Evolutionary conservation across 495 filamentous ascomycete genomes (phyloP).

Genomic region (Aspergillus biplanus): DNA sequence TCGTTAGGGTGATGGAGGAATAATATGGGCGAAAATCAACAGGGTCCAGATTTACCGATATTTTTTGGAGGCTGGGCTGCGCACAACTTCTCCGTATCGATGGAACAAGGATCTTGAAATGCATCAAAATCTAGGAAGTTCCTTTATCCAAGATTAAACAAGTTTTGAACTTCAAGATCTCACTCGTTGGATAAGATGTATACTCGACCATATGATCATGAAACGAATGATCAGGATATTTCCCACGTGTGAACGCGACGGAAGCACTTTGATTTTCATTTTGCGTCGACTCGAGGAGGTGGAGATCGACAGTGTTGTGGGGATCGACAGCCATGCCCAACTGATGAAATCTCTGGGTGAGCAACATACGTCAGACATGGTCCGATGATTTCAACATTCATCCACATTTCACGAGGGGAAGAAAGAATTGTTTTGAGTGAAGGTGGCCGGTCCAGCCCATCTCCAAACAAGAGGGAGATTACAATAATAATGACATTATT

Average conservation of each 20-base stretch:
- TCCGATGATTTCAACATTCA: conserved; percentile 33
- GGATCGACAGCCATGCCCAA: conserved; percentile 18
- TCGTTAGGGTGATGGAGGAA: conserved; percentile 3
- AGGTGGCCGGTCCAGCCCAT: too few relatives aligned
- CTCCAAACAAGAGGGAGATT: too few relatives aligned
- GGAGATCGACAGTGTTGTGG: conserved; percentile 14
- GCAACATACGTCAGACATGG: conserved; percentile 29
- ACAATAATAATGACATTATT: not conserved
- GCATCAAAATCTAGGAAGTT: not conserved
- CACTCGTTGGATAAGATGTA: not conserved
- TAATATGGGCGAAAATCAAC: not conserved
- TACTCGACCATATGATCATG: not conserved
- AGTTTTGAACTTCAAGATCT: not conserved
- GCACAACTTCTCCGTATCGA: not conserved
- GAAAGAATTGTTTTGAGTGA: not conserved
- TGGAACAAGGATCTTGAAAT: not conserved
- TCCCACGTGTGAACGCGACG: conserved; percentile 3
- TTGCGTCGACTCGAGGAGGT: conserved; percentile 4
- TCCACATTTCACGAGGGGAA: conserved; percentile 8
- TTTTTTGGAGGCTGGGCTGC: conserved; percentile 21
- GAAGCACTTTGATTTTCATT: not conserved
- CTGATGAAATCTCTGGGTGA: conserved; percentile 11
- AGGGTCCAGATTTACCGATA: conserved; percentile 22
- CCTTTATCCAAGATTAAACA: not conserved
- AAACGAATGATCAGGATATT: not conserved